Evolutionary conservation across 192 early-diverging fungal genomes (phyloP).

Genomic region (Lobulomyces angularis): DNA sequence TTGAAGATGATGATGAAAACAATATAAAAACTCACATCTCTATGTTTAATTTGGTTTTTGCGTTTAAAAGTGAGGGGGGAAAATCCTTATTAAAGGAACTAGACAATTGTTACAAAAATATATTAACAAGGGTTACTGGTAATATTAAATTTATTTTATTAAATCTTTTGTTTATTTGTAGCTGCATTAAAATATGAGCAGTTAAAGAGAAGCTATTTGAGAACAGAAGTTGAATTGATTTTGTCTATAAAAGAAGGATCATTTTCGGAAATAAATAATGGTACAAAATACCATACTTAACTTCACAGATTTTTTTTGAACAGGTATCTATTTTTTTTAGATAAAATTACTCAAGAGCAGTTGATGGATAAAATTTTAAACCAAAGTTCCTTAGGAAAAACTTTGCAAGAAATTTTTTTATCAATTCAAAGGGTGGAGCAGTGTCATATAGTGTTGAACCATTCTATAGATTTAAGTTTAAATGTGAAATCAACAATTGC

Average conservation of each 20-base stretch:
- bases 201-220: constrained; percentile 58
- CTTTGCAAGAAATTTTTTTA: constrained; percentile 47
- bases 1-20: constrained; percentile 14
- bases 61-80: too few relatives aligned
- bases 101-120: constrained; percentile 8
- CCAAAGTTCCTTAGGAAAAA: constrained; percentile 46
- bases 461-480: constrained; percentile 65
- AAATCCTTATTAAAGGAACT: constrained; percentile 19
- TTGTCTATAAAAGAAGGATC: constrained; percentile 55
- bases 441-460: constrained; percentile 59
- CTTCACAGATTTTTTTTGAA: constrained; percentile 10
- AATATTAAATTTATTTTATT: constrained; percentile 46
- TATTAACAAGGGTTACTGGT: constrained; percentile 15
- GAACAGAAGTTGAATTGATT: constrained; percentile 61
- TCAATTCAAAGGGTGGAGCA: constrained; percentile 28
- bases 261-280: constrained; percentile 19
- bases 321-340: too few relatives aligned
- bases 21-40: constrained; percentile 32
- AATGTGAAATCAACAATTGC: too few relatives aligned
- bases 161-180: constrained; percentile 60
- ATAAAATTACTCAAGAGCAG: too few relatives aligned
- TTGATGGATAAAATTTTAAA: constrained; percentile 41
- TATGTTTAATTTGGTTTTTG: constrained; percentile 71
- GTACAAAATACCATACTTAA: constrained; percentile 5
- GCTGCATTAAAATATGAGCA: constrained; percentile 68